These are phyloP conservation scores for Blastosporella zonata DNA, from an alignment of 1,284 basidiomycete species.

Conservation along the genomic window DNA sequence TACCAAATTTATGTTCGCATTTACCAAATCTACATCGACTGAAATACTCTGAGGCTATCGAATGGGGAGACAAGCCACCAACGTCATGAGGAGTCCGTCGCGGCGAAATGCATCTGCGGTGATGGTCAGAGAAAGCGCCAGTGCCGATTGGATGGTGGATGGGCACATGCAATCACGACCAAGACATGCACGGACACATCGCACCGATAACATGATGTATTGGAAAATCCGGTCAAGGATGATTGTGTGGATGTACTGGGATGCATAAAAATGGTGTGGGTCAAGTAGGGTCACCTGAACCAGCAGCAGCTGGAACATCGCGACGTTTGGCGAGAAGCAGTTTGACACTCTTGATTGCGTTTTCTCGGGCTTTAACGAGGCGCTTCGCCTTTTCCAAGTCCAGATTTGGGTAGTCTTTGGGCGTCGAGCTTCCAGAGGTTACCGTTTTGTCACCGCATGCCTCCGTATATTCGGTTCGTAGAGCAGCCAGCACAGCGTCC, in stretches of 20 bases:
- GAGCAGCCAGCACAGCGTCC: slow-evolving; percentile 55
- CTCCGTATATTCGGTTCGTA: slow-evolving; percentile 42
- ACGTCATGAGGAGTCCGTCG: no score
- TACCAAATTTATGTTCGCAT: no score
- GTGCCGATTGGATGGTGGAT: not conserved
- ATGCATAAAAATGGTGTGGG: not conserved
- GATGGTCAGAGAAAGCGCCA: no score
- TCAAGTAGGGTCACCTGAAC: slow-evolving; percentile 1
- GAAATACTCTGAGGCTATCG: no score
- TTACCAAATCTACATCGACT: no score
- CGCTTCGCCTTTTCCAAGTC: slow-evolving; percentile 39
- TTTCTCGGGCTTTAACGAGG: slow-evolving; percentile 41
- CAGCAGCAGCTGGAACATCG: not conserved
- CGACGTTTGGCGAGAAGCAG: slow-evolving; percentile 26
- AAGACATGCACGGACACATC: not conserved
- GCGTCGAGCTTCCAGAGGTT: not conserved
- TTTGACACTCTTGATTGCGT: slow-evolving; percentile 39
- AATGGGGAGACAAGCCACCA: no score
- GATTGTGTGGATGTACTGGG: not conserved
- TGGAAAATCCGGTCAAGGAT: not conserved
- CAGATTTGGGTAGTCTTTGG: slow-evolving; percentile 33
- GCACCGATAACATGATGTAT: not conserved
- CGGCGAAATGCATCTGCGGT: no score
- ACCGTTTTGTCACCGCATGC: not conserved
- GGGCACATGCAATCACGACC: not conserved